Evolutionary conservation across 2,329 filamentous ascomycete species (phyloP).

Genomic region (Ascochyta koolunga): DNA sequence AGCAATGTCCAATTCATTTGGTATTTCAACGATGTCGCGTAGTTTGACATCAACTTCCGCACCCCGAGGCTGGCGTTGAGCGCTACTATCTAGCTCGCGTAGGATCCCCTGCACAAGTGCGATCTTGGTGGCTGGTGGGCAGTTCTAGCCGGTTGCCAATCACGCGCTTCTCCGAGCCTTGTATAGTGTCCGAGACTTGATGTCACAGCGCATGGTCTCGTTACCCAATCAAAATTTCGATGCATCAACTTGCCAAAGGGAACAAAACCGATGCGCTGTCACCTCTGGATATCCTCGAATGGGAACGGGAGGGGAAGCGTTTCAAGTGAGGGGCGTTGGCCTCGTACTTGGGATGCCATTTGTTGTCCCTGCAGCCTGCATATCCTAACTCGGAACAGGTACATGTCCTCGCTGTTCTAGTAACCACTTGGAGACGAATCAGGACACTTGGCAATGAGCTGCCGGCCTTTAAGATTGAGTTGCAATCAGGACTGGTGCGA

Average conservation of each 20-base stretch:
- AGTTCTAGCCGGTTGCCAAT: conserved; percentile 26
- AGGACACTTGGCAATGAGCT: not conserved
- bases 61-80: conserved; percentile 6
- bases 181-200: conserved; percentile 20
- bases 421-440: not conserved
- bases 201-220: conserved; percentile 25
- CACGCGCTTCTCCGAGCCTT: not conserved
- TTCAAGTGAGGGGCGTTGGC: conserved; percentile 3
- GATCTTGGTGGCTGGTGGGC: conserved; percentile 29
- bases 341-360: conserved; percentile 8
- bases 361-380: conserved; percentile 9
- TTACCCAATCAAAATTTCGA: conserved; percentile 26
- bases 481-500: conserved; percentile 6
- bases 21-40: conserved; percentile 1
- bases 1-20: conserved; percentile 6
- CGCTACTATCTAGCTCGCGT: conserved; percentile 7
- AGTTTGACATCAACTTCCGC: conserved; percentile 12
- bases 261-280: conserved; percentile 27
- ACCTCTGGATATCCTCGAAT: conserved; percentile 14
- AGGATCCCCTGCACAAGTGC: conserved; percentile 23
- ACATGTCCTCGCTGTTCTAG: conserved; percentile 4
- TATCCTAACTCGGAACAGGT: conserved; percentile 23
- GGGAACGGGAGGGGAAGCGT: conserved; percentile 10
- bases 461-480: not conserved
- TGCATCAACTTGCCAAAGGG: conserved; percentile 9